Evolutionary conservation across 257 asterid species (phyloP).

Genomic region (Anisodus tanguticus): DNA sequence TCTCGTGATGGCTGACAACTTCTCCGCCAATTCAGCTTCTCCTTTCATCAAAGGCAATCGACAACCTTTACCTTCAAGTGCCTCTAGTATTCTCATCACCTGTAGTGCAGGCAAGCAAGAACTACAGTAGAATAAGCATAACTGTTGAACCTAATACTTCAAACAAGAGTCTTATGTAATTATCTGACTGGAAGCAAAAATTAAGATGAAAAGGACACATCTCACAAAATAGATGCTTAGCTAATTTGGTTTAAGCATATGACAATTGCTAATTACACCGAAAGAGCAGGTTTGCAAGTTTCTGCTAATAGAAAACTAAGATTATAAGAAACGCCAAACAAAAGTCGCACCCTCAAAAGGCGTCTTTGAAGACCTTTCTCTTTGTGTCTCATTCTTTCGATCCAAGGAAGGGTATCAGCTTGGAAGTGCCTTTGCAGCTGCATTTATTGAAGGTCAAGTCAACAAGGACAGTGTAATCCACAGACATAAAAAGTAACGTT

Average conservation of each 20-base stretch:
- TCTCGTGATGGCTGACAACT: slow-evolving; percentile 73
- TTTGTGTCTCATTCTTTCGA: slow-evolving; percentile 90
- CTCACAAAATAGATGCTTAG: slow-evolving; percentile 9
- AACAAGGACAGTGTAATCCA: slow-evolving; percentile 26
- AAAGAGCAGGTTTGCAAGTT: neutral
- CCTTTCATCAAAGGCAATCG: slow-evolving; percentile 87
- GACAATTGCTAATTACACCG: neutral
- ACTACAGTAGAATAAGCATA: neutral
- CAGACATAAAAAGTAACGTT: neutral
- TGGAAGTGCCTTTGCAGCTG: slow-evolving; percentile 96
- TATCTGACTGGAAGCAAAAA: neutral
- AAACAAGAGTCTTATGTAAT: neutral
- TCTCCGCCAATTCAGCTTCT: slow-evolving; percentile 97
- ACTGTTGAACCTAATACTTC: neutral
- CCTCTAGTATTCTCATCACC: slow-evolving; percentile 92
- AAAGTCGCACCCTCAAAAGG: slow-evolving; percentile 70
- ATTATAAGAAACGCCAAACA: slow-evolving; percentile 15
- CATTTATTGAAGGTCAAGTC: slow-evolving; percentile 31
- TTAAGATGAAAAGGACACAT: neutral
- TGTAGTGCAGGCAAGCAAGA: slow-evolving; percentile 39
- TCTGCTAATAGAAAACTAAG: slow-evolving; percentile 5
- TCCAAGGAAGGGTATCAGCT: slow-evolving; percentile 88
- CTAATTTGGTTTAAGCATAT: slow-evolving; percentile 1
- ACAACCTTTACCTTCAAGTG: slow-evolving; percentile 85
- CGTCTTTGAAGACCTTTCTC: slow-evolving; percentile 96